Base-by-base conservation (phyloP, 2,329 filamentous ascomycete species). In the Penicillium hordei region DNA sequence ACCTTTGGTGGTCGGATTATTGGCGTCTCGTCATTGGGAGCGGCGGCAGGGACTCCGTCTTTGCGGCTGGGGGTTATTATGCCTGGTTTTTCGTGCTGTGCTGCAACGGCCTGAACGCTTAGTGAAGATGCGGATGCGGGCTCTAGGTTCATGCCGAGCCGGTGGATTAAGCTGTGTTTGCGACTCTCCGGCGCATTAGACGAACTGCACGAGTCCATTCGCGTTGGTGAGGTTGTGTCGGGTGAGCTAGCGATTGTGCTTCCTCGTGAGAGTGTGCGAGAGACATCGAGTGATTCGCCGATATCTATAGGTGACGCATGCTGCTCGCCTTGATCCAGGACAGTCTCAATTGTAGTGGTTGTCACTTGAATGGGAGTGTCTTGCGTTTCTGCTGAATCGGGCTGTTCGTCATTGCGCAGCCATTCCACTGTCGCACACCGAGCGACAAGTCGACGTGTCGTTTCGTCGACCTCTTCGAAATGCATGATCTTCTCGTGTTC, bases 81-180 rank as follows among this genome's bases (percentile, higher is more conserved):
- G 1, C 89, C 91, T 0, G 91, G 91, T 72, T 90, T 92, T 75
- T 93, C 91, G 72, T 83, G 90, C 44, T 92, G 89, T 12, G 86
- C 85, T 7, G 91, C 91, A 42, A 96, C 86, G 66, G 94, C 89
- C 34, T 86, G 81, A 46, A 94, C 88, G 69, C 89, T 93, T 63
- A 91, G 79, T 67, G 82, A 86, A 70, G 91, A 95, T 48, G 84
- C 84, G n/a, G 83, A 83, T 51, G 89, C 85, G 1, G 84, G 81
- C 1, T 86, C 84, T 4, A 93, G 79, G 59, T 86, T 89, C 74
- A 93, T 91, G 10, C 89, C 89, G 3, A 92, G 74, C 29, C 65
- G 68, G 44, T 75, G 59, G 12, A 60, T 57, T 13, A 67, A 57
- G 55, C 63, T 71, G 27, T 59, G 58, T 45, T 66, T 68, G 25